Evolutionary conservation across 352 stramenopile genomes (phyloP).

Genomic region (Phytophthora pisi): DNA sequence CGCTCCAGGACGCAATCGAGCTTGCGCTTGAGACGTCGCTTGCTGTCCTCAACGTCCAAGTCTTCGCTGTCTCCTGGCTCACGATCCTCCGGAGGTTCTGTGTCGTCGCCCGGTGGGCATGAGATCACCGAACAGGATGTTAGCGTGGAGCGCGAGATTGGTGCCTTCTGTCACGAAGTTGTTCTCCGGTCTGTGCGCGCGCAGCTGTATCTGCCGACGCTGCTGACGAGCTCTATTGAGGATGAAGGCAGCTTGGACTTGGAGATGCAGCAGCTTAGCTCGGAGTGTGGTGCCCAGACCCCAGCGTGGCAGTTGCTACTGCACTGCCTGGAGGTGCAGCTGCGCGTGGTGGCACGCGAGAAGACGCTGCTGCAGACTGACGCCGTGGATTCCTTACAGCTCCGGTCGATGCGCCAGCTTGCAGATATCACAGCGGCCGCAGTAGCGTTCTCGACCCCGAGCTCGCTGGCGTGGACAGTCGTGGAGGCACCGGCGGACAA

Average conservation of each 20-base stretch:
- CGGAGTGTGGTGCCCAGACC: constrained; percentile 45
- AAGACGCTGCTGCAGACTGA: constrained; percentile 40
- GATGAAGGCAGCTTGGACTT: constrained; percentile 58
- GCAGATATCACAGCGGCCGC: constrained; percentile 48
- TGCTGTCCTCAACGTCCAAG: constrained; percentile 41
- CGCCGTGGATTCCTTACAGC: constrained; percentile 46
- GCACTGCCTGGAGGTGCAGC: constrained; percentile 63
- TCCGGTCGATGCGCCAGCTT: constrained; percentile 68
- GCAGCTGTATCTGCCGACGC: constrained; percentile 56
- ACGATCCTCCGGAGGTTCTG: constrained; percentile 23
- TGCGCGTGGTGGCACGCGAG: constrained; percentile 56
- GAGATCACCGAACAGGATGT: constrained; percentile 34
- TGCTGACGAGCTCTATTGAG: constrained; percentile 44
- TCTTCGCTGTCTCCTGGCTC: constrained; percentile 35
- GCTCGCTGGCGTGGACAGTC: constrained; percentile 49
- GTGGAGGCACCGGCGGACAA: constrained; percentile 45
- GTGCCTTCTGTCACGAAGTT: constrained; percentile 64
- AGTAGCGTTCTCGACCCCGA: constrained; percentile 47
- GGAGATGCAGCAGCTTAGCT: constrained; percentile 57
- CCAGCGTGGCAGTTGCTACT: constrained; percentile 64
- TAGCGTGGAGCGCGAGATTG: constrained; percentile 46
- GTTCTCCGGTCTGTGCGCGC: constrained; percentile 51
- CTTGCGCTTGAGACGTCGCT: constrained; percentile 37
- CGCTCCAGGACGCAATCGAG: constrained; percentile 48
- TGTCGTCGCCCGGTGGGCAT: constrained; percentile 13